These are phyloP conservation scores for Xylaria cubensis DNA, from an alignment of 495 filamentous ascomycete genomes.

Conservation along the genomic window DNA sequence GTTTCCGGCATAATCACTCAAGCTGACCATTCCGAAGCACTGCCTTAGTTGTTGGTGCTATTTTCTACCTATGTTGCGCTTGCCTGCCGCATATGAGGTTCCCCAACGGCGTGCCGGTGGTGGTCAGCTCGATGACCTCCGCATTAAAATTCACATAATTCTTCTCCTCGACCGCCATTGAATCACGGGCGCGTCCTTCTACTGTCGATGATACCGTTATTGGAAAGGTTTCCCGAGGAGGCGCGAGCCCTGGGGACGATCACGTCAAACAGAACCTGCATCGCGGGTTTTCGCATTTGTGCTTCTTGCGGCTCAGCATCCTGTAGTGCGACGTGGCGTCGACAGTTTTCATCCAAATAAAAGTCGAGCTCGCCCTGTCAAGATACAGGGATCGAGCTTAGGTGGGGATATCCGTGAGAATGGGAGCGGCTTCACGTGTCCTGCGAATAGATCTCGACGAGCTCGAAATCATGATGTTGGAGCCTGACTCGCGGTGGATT, in stretches of 20 bases:
- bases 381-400: slow-evolving; percentile 14
- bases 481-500: not conserved
- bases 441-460: not conserved
- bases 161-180: not conserved
- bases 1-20: slow-evolving; percentile 10
- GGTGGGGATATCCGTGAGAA: slow-evolving; percentile 25
- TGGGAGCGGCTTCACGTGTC: slow-evolving; percentile 13
- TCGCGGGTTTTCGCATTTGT: not conserved
- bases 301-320: slow-evolving; percentile 10
- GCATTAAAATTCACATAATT: not conserved
- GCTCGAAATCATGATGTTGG: not conserved
- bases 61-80: not conserved
- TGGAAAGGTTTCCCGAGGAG: not conserved
- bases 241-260: not conserved
- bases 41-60: not conserved
- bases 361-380: not conserved
- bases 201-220: too few species aligned
- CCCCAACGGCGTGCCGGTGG: slow-evolving; percentile 28
- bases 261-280: not conserved
- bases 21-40: not conserved
- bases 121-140: slow-evolving; percentile 20
- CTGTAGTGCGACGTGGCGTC: slow-evolving; percentile 14
- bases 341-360: slow-evolving; percentile 1
- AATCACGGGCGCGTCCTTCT: not conserved
- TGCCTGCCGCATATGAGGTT: slow-evolving; percentile 6